phyloP scores from a whole-genome alignment of 2,329 filamentous ascomycete genomes.

The Aureobasidium subglaciale region DNA sequence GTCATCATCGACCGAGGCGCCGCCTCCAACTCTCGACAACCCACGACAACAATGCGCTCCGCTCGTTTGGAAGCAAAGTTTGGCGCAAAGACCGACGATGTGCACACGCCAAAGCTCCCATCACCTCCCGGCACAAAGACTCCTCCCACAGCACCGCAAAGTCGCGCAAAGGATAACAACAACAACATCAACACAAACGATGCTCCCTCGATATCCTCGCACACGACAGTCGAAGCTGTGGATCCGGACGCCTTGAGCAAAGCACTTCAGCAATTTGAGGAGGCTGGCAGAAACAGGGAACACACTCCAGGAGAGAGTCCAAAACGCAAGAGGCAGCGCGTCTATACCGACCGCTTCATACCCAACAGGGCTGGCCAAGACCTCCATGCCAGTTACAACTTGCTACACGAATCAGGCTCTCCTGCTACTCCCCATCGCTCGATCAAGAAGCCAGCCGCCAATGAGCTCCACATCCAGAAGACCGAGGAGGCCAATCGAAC shows the following conservation, averaged over 20 bases:
- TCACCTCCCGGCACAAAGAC: slow-evolving; percentile 55
- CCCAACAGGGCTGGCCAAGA: slow-evolving; percentile 90
- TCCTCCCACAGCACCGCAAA: slow-evolving; percentile 49
- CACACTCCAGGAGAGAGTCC: slow-evolving; percentile 59
- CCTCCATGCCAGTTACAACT: slow-evolving; percentile 82
- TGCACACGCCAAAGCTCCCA: slow-evolving; percentile 40
- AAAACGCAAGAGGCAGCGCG: slow-evolving; percentile 60
- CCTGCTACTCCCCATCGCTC: slow-evolving; percentile 83
- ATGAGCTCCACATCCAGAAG: slow-evolving; percentile 88
- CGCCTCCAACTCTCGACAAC: slow-evolving; percentile 2
- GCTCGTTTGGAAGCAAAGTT: slow-evolving; percentile 11
- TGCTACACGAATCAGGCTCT: slow-evolving; percentile 87
- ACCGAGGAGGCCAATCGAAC: slow-evolving; percentile 93
- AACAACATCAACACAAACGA: slow-evolving; percentile 15
- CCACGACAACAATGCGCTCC: slow-evolving; percentile 3
- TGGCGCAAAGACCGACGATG: slow-evolving; percentile 21
- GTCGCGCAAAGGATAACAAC: slow-evolving; percentile 26
- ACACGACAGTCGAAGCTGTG: slow-evolving; percentile 45
- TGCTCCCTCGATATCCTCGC: slow-evolving; percentile 17
- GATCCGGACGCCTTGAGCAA: slow-evolving; percentile 54
- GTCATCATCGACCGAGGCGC: slow-evolving; percentile 3
- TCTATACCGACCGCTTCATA: slow-evolving; percentile 73
- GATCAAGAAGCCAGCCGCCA: slow-evolving; percentile 77
- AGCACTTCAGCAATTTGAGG: slow-evolving; percentile 56
- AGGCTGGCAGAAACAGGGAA: slow-evolving; percentile 51